A percentile compares a stretch with the other conserved stretches of the same genome.
These are phyloP conservation scores for Vararia minispora DNA, from an alignment of 768 basidiomycete species.

Conservation along the genomic window DNA sequence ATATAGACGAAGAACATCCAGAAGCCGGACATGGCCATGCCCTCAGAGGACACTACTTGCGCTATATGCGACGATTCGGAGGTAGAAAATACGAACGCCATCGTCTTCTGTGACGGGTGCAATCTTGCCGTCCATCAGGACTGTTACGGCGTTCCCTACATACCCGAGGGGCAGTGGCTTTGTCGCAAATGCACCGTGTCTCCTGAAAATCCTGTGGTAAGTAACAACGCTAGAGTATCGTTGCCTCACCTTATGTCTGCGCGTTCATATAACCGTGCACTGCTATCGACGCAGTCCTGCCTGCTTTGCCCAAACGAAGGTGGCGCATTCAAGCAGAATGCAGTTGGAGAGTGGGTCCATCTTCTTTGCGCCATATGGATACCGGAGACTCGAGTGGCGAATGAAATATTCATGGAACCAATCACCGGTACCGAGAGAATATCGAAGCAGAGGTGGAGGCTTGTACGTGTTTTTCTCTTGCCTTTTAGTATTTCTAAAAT, in stretches of 20 bases:
- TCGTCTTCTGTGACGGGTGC: conserved; percentile 98
- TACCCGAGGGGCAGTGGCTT: conserved; percentile 99
- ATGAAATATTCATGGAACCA: conserved; percentile 98
- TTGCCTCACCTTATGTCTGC: no score
- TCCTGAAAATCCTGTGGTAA: conserved; percentile 89
- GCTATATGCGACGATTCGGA: conserved; percentile 98
- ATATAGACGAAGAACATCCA: conserved; percentile 85
- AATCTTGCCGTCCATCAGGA: conserved; percentile 99
- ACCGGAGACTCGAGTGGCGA: conserved; percentile 85
- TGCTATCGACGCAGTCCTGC: conserved; percentile 52
- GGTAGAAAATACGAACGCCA: conserved; percentile 97
- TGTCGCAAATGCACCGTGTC: conserved; percentile 98
- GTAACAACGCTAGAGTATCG: no score
- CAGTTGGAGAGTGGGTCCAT: conserved; percentile 89
- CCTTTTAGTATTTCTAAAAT: background rate
- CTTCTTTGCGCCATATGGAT: conserved; percentile 96
- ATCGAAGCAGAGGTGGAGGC: conserved; percentile 85
- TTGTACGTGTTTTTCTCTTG: conserved; percentile 41
- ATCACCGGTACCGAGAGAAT: conserved; percentile 84
- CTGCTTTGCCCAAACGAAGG: conserved; percentile 95
- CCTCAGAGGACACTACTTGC: conserved; percentile 93
- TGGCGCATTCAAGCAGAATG: conserved; percentile 97
- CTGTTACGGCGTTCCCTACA: conserved; percentile 98
- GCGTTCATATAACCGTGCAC: no score
- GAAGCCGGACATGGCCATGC: conserved; percentile 76